A percentile compares a stretch with the other conserved stretches of the same genome.
Conservation (phyloP, 164 flowering plant genomes). For the Stephania japonica region DNA sequence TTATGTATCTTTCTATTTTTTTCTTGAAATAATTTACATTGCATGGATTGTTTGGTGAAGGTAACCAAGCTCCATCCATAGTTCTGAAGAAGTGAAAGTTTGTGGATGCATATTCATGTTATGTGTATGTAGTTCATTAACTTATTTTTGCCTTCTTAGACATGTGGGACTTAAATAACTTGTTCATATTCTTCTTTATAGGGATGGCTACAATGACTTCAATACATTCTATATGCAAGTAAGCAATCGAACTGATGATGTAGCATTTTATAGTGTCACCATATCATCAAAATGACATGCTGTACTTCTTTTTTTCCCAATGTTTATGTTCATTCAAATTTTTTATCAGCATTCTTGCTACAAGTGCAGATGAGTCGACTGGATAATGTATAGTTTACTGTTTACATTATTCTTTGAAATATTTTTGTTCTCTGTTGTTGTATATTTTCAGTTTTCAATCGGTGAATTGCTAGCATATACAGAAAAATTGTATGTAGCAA, state of each 20-base stretch:
- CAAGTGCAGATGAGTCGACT: not conserved
- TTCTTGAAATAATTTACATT: too few species aligned
- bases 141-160: not conserved
- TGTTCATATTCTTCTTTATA: slow-evolving; percentile 30
- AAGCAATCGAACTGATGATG: slow-evolving; percentile 18
- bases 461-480: not conserved
- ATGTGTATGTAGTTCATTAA: too few species aligned
- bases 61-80: too few species aligned
- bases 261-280: not conserved
- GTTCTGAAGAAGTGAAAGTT: too few species aligned
- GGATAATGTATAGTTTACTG: not conserved
- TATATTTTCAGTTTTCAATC: not conserved
- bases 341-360: not conserved
- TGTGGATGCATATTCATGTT: too few species aligned
- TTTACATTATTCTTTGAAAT: not conserved
- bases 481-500: not conserved
- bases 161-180: not conserved
- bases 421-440: not conserved
- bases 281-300: not conserved
- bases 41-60: too few species aligned
- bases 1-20: too few species aligned
- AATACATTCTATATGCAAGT: slow-evolving; percentile 97
- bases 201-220: slow-evolving; percentile 98
- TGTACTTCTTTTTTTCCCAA: not conserved
- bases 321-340: not conserved